Percentiles rank a stretch among this genome's conserved stretches.
Evolutionary conservation across 1,284 basidiomycete genomes (phyloP).

Genomic region (Ceratobasidium sp.): DNA sequence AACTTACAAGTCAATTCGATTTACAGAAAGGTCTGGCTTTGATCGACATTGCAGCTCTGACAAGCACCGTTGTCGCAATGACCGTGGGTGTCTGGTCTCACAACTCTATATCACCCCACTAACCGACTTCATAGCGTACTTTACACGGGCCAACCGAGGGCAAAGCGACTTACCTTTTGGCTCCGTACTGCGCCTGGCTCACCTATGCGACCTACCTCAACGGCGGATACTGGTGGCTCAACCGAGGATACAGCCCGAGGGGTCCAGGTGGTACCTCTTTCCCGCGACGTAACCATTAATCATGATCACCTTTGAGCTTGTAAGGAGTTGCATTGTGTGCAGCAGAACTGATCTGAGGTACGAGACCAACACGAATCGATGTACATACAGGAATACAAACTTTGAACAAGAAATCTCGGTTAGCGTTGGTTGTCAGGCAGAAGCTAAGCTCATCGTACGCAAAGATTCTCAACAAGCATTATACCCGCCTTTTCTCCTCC

Average conservation of each 20-base stretch:
- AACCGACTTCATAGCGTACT: slow-evolving; percentile 56
- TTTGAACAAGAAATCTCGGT: background rate
- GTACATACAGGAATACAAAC: background rate
- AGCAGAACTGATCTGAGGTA: background rate
- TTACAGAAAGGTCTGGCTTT: slow-evolving; percentile 66
- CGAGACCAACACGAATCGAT: background rate
- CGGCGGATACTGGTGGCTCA: slow-evolving; percentile 68
- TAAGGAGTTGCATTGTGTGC: no score
- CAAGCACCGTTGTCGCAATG: slow-evolving; percentile 70
- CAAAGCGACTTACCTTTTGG: slow-evolving; percentile 66
- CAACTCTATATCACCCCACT: slow-evolving; percentile 16
- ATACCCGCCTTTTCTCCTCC: slow-evolving; percentile 30
- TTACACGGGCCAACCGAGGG: slow-evolving; percentile 64
- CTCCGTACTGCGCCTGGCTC: slow-evolving; percentile 74
- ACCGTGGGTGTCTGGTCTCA: slow-evolving; percentile 60
- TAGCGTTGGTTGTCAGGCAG: slow-evolving; percentile 23
- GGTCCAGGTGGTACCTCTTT: slow-evolving; percentile 45
- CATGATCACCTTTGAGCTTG: background rate
- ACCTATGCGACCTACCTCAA: slow-evolving; percentile 77
- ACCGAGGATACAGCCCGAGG: slow-evolving; percentile 51
- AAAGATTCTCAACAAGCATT: slow-evolving; percentile 12
- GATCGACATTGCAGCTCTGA: slow-evolving; percentile 68
- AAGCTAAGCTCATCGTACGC: slow-evolving; percentile 37
- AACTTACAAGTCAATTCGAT: background rate
- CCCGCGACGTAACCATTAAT: slow-evolving; percentile 22